These are phyloP conservation scores for Juglanconis juglandina DNA, from an alignment of 2,329 filamentous ascomycete genomes.

Conservation along the genomic window DNA sequence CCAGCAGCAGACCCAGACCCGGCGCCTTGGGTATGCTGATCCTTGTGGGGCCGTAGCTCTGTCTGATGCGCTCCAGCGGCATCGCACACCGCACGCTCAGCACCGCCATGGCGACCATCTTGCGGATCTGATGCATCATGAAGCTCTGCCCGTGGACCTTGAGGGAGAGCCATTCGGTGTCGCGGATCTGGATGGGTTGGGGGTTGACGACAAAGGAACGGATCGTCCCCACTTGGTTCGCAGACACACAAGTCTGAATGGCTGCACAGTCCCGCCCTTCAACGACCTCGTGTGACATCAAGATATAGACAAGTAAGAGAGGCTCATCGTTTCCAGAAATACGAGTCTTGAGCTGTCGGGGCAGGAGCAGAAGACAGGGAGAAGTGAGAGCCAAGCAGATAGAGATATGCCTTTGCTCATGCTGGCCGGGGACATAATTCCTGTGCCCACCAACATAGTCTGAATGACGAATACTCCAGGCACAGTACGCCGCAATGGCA, in stretches of 20 bases:
- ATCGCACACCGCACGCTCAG: conserved; percentile 81
- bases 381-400: no score
- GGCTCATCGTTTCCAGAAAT: no score
- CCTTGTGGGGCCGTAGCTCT: conserved; percentile 69
- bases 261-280: no score
- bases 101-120: conserved; percentile 94
- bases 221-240: no score
- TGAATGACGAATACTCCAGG: not conserved
- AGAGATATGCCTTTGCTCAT: no score
- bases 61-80: conserved; percentile 64
- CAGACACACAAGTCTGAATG: no score
- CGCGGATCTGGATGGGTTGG: conserved; percentile 76
- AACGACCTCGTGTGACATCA: no score
- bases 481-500: not conserved
- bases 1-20: conserved; percentile 79
- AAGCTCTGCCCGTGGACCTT: conserved; percentile 98
- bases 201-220: conserved; percentile 34
- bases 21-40: conserved; percentile 94
- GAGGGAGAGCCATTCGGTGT: conserved; percentile 91
- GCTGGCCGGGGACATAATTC: no score
- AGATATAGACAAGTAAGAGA: no score
- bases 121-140: conserved; percentile 99
- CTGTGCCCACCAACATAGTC: no score
- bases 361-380: no score
- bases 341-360: no score